Percentiles rank a stretch among this genome's conserved stretches.
Conservation (phyloP, 2,329 filamentous ascomycete species). For the Elsinoe perseae region DNA sequence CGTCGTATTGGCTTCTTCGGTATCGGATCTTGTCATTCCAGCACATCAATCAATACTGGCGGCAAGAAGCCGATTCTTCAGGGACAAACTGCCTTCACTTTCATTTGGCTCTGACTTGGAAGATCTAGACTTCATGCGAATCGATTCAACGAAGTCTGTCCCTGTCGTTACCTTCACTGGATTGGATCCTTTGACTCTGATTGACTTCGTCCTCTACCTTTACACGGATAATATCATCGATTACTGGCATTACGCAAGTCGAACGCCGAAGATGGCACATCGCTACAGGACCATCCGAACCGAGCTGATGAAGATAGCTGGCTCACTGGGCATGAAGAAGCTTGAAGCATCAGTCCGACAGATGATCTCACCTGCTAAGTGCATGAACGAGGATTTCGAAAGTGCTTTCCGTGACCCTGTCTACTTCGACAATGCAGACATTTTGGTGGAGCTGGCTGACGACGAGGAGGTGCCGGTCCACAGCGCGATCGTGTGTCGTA, state of each 20-base stretch:
- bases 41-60: constrained; percentile 74
- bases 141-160: constrained; percentile 46
- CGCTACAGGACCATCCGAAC: constrained; percentile 71
- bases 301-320: constrained; percentile 82
- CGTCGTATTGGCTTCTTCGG: constrained; percentile 44
- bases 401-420: constrained; percentile 57
- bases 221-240: constrained; percentile 77
- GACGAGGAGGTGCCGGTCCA: constrained; percentile 64
- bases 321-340: constrained; percentile 58
- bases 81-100: constrained; percentile 45
- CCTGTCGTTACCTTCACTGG: constrained; percentile 58
- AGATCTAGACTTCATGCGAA: constrained; percentile 31
- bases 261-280: constrained; percentile 56
- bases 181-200: constrained; percentile 67
- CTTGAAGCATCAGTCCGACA: constrained; percentile 71
- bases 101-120: constrained; percentile 49
- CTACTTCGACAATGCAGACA: constrained; percentile 74
- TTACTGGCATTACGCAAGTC: constrained; percentile 73
- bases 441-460: constrained; percentile 68
- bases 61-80: constrained; percentile 63
- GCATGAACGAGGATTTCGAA: constrained; percentile 62
- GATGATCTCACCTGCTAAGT: constrained; percentile 58
- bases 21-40: constrained; percentile 65
- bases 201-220: constrained; percentile 71
- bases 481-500: constrained; percentile 67